These are phyloP conservation scores for Pichia nakasei DNA, from an alignment of 805 yeast genomes.

Conservation along the genomic window DNA sequence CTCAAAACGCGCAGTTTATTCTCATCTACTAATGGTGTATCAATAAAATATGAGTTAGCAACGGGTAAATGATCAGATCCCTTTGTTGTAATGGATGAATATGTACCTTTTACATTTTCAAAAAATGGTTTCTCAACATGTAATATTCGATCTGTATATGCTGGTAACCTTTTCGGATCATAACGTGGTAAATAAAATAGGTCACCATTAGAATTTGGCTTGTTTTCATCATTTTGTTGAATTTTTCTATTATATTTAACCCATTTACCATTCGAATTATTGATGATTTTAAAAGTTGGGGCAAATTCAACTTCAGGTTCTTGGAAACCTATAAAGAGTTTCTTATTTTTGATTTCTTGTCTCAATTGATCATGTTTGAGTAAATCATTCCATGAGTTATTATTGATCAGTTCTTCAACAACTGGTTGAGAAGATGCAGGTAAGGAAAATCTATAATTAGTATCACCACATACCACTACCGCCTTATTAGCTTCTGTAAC, in stretches of 20 bases:
- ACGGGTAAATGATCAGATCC: slow-evolving; percentile 55
- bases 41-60: slow-evolving; percentile 26
- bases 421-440: slow-evolving; percentile 11
- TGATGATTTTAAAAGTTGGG: slow-evolving; percentile 44
- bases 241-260: neutral
- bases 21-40: slow-evolving; percentile 30
- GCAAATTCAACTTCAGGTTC: slow-evolving; percentile 41
- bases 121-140: slow-evolving; percentile 23
- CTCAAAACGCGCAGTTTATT: slow-evolving; percentile 28
- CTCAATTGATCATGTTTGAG: slow-evolving; percentile 36
- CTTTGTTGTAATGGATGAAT: slow-evolving; percentile 17
- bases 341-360: slow-evolving; percentile 26
- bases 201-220: neutral
- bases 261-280: slow-evolving; percentile 8
- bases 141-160: slow-evolving; percentile 52
- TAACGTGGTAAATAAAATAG: slow-evolving; percentile 12
- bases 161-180: slow-evolving; percentile 37
- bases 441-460: slow-evolving; percentile 38
- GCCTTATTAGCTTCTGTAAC: slow-evolving; percentile 13
- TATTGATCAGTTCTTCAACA: slow-evolving; percentile 4
- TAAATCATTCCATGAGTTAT: slow-evolving; percentile 27
- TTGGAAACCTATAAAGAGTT: slow-evolving; percentile 34
- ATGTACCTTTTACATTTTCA: slow-evolving; percentile 11
- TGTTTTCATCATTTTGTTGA: neutral
- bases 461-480: slow-evolving; percentile 42